These are phyloP conservation scores for Magnusiomyces suaveolens DNA, from an alignment of 1,139 yeast genomes.

Conservation along the genomic window DNA sequence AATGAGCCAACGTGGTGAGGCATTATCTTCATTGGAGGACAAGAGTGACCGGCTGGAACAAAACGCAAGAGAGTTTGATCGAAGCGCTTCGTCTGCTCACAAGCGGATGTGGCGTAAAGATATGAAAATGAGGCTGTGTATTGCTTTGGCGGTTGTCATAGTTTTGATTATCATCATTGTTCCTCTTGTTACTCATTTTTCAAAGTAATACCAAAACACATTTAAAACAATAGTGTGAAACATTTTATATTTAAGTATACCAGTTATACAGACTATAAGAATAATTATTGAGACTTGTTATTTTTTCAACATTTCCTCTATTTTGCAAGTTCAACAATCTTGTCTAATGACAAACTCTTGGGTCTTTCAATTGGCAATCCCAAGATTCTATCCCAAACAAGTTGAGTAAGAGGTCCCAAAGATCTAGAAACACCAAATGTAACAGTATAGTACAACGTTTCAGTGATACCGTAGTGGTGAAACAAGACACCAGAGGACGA, in stretches of 20 bases:
- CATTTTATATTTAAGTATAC: not conserved
- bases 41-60: constrained; percentile 90
- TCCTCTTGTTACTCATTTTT: constrained; percentile 67
- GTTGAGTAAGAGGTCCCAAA: constrained; percentile 93
- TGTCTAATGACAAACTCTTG: constrained; percentile 73
- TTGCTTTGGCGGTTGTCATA: constrained; percentile 72
- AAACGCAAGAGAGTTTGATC: constrained; percentile 89
- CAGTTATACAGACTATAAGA: not conserved
- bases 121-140: constrained; percentile 90
- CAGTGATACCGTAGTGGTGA: constrained; percentile 94
- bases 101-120: constrained; percentile 99
- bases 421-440: constrained; percentile 98
- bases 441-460: constrained; percentile 94
- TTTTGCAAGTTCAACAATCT: constrained; percentile 27
- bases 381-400: constrained; percentile 90
- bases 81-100: constrained; percentile 95
- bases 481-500: constrained; percentile 94
- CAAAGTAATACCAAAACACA: not conserved
- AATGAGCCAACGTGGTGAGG: constrained; percentile 91
- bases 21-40: constrained; percentile 85
- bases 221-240: not conserved
- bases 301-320: constrained; percentile 15
- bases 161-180: constrained; percentile 77
- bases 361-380: constrained; percentile 98
- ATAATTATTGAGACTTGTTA: no score